Evolutionary conservation across 306 rosid genomes (phyloP).

Genomic region (Casuarina equisetifolia): DNA sequence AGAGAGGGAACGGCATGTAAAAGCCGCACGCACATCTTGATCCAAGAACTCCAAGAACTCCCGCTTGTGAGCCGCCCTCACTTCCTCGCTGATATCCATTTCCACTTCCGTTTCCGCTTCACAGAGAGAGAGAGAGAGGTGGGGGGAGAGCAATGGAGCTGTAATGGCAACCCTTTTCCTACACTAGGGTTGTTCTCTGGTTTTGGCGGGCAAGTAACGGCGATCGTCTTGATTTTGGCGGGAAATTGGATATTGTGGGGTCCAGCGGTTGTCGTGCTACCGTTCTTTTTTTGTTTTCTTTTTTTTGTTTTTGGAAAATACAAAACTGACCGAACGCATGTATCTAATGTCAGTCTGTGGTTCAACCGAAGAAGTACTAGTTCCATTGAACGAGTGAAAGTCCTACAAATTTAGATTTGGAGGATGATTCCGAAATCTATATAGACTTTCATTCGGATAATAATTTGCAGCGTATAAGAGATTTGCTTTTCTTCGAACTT

Average conservation of each 20-base stretch:
- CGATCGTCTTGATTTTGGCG: not conserved
- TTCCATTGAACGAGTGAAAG: no score
- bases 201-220: conserved; percentile 44
- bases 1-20: not conserved
- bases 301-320: no score
- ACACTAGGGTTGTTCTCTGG: not conserved
- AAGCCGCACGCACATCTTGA: conserved; percentile 57
- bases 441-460: no score
- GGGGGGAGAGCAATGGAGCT: not conserved
- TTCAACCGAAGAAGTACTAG: no score
- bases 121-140: conserved; percentile 5
- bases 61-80: conserved; percentile 90
- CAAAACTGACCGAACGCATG: no score
- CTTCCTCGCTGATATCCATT: conserved; percentile 92
- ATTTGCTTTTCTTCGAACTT: no score
- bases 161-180: not conserved
- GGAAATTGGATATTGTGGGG: not conserved
- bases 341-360: no score
- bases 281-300: not conserved
- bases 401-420: no score
- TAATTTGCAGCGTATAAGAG: no score
- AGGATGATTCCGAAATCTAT: no score
- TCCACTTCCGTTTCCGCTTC: conserved; percentile 3
- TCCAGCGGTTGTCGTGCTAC: no score
- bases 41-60: conserved; percentile 83